These are phyloP conservation scores for Heterobasidion annosum DNA, from an alignment of 1,284 basidiomycete species.

Conservation along the genomic window DNA sequence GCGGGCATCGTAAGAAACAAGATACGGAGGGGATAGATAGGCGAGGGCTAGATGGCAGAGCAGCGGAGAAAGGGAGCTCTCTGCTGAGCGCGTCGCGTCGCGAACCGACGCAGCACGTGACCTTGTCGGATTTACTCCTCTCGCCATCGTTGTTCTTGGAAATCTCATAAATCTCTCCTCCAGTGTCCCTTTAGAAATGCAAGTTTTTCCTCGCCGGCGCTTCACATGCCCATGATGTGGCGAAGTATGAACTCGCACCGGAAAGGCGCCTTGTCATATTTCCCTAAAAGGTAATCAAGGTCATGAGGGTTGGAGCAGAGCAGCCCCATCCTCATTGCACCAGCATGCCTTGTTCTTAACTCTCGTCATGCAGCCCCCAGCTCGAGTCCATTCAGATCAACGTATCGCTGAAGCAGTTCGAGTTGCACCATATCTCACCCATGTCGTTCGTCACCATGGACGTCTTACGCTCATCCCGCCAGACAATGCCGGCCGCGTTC, in stretches of 20 bases:
- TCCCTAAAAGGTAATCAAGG: background rate
- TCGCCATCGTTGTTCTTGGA: background rate
- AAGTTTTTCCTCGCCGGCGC: background rate
- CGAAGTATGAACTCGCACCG: background rate
- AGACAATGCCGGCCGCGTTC: conserved; percentile 44
- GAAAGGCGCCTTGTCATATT: background rate
- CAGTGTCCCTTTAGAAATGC: background rate
- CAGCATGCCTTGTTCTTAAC: conserved; percentile 1
- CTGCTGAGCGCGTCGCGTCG: background rate
- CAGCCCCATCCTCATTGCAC: background rate
- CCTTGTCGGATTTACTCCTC: background rate
- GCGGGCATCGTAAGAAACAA: conserved; percentile 20
- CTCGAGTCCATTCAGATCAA: conserved; percentile 4
- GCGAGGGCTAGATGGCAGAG: background rate
- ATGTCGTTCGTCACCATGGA: conserved; percentile 44
- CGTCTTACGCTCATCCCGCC: conserved; percentile 39
- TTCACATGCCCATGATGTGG: background rate
- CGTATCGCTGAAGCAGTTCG: conserved; percentile 34
- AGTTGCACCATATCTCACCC: conserved; percentile 50
- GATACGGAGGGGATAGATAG: background rate
- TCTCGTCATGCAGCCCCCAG: background rate
- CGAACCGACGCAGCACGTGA: background rate
- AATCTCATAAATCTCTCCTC: background rate
- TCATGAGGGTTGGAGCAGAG: background rate
- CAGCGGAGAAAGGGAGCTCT: background rate